Evolutionary conservation across 805 yeast species (phyloP).

Genomic region (Tetrapisispora pingtungensis): DNA sequence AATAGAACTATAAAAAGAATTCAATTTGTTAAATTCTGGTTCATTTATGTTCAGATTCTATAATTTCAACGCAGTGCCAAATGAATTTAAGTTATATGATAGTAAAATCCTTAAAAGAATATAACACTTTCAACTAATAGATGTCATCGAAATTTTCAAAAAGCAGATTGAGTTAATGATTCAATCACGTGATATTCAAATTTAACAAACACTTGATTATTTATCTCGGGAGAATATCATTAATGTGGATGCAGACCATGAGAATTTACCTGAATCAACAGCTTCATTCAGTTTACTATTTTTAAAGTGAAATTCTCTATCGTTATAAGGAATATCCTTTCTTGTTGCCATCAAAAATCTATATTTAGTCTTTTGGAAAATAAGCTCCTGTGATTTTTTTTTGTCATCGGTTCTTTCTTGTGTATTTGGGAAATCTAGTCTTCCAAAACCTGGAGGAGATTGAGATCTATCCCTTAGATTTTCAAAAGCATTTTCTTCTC

Average conservation of each 20-base stretch:
- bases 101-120: no score
- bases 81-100: no score
- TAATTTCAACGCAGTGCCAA: no score
- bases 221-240: constrained; percentile 1
- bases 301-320: constrained; percentile 37
- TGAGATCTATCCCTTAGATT: constrained; percentile 30
- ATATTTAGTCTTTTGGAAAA: constrained; percentile 33
- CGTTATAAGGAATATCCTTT: constrained; percentile 22
- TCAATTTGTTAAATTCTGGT: no score
- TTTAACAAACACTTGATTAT: background rate
- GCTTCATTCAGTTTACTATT: constrained; percentile 32
- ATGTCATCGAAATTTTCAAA: no score
- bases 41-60: no score
- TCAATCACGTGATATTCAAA: no score
- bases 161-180: no score
- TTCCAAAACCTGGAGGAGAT: constrained; percentile 51
- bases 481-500: constrained; percentile 20
- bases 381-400: constrained; percentile 26
- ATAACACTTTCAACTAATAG: no score
- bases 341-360: constrained; percentile 37
- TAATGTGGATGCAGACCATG: constrained; percentile 19
- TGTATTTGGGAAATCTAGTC: constrained; percentile 49
- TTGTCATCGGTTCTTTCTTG: constrained; percentile 39
- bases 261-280: constrained; percentile 26
- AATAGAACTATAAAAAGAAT: no score